phyloP scores from a whole-genome alignment of 495 filamentous ascomycete species.

The Cudoniella acicularis region DNA sequence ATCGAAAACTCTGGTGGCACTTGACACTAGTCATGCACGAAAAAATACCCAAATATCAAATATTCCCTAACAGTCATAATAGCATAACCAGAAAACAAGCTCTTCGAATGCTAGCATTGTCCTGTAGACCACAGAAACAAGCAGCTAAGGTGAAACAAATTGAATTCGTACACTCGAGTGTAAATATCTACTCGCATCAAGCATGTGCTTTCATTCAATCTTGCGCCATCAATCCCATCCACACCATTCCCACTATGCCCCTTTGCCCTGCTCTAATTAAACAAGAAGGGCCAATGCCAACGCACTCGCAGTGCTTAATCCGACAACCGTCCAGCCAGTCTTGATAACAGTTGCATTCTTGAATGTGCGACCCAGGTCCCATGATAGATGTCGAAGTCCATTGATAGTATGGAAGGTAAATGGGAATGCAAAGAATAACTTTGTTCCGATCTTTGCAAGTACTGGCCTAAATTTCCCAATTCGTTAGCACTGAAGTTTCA shows the following conservation, averaged over 20 bases:
- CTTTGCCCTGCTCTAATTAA: conserved; percentile 30
- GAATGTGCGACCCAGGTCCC: conserved; percentile 72
- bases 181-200: background rate
- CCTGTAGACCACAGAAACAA: background rate
- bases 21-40: background rate
- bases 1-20: background rate
- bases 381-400: conserved; percentile 84
- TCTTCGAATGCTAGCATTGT: background rate
- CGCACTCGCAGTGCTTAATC: conserved; percentile 58
- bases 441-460: conserved; percentile 64
- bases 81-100: background rate
- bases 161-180: background rate
- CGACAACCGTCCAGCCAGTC: conserved; percentile 73
- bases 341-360: conserved; percentile 66
- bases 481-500: background rate
- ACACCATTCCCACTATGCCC: background rate
- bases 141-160: background rate
- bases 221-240: background rate
- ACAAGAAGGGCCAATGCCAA: conserved; percentile 54
- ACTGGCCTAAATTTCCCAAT: conserved; percentile 47
- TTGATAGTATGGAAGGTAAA: conserved; percentile 87
- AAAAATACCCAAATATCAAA: too few species aligned
- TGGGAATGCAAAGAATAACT: conserved; percentile 70
- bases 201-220: background rate
- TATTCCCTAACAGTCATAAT: too few species aligned